Base-by-base conservation (phyloP, 2,329 filamentous ascomycete species). In the Torrubiella hemipterigena region DNA sequence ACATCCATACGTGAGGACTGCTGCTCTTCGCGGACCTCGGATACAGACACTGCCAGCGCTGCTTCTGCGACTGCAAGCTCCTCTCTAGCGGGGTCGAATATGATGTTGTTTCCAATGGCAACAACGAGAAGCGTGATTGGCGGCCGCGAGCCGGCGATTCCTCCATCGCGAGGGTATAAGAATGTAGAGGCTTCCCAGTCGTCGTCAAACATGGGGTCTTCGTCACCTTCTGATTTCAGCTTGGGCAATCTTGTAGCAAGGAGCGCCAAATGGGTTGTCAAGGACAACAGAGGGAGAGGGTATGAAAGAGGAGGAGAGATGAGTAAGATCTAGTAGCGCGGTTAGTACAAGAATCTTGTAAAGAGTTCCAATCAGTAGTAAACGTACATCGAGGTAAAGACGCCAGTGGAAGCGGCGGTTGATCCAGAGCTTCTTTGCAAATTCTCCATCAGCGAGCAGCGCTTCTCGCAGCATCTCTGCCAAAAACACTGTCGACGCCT, bases 151-250 rank as follows among this genome's bases (percentile, higher is more conserved):
- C 46, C 45, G 5, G 37, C 43, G 15, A 45, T 39, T 4, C 43
- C 46, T 20, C 44, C 47, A 11, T 55, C 50, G 36, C 67, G 68
- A 2, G 77, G 70, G 59, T 93, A 98, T 18, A 98, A 63, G 35
- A 76, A 77, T 13, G 74, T 68, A 1, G 86, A 77, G 12, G 81
- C 81, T 41, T 81, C 84, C 91, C 91, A 98, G 61, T 98, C 91
- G 58, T 98, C 91, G 60, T 95, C 81, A 58, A 98, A 98, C 51
- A 95, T 77, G 10, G 91, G 91, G 46, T 98, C 91, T 60, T 98
- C 91, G 58, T 96, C 89, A 35, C 74, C 73, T 54, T 93, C 82
- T 2, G 87, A 95, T 52, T 84, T 84, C 31, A 95, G 67, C 17
- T 77, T 72, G 7, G 91, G 91, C 3, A 96, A 67, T 40, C 81